Evolutionary conservation across 2,329 filamentous ascomycete species (phyloP).

Genomic region (Sporothrix inflata): DNA sequence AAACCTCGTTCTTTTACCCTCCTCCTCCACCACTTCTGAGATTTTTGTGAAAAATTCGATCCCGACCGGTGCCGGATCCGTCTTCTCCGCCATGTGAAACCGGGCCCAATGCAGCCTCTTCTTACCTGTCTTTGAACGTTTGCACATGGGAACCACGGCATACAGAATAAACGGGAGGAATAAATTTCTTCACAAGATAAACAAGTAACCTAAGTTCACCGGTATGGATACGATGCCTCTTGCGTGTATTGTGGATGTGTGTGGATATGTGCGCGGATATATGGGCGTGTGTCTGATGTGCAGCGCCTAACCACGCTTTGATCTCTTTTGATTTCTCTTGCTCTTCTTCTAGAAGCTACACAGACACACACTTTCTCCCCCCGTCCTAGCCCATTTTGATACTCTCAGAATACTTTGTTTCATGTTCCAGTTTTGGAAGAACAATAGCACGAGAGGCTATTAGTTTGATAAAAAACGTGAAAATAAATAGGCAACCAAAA

Average conservation of each 20-base stretch:
- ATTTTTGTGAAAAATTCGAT: neutral
- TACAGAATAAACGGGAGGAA: too few relatives aligned
- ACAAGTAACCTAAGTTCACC: neutral
- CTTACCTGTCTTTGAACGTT: neutral
- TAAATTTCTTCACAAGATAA: too few relatives aligned
- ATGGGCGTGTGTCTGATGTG: constrained; percentile 16
- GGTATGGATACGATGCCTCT: constrained; percentile 5
- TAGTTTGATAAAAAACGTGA: too few relatives aligned
- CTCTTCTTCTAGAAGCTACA: constrained; percentile 9
- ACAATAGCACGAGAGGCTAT: neutral
- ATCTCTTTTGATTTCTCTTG: neutral
- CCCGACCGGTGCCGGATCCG: neutral
- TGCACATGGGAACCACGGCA: neutral
- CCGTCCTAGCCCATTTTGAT: too few relatives aligned
- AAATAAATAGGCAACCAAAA: too few relatives aligned
- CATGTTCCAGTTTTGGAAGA: neutral
- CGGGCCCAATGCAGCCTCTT: neutral
- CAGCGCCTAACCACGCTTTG: constrained; percentile 10
- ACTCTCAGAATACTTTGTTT: neutral
- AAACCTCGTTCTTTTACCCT: accelerated
- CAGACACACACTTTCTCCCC: neutral
- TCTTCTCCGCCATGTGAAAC: constrained; percentile 8
- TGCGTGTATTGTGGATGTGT: neutral
- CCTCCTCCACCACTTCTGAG: neutral
- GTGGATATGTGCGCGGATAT: constrained; percentile 1